Evolutionary conservation across 148 eudicot species (phyloP), one percentile per base, ranked within the genome.

Genomic region (Silene conica): DNA sequence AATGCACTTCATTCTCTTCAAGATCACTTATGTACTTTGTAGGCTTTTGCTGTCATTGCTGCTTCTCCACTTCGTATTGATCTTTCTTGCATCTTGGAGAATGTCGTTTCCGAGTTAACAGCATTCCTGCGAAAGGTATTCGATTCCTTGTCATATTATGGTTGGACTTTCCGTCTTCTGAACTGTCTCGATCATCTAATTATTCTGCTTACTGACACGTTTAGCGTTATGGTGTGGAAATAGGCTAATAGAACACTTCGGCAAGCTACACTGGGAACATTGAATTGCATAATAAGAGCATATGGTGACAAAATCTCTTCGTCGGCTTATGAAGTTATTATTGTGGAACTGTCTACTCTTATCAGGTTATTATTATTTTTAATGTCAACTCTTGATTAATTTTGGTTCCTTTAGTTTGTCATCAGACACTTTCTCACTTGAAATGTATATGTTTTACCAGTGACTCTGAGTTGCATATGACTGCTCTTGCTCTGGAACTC

Each of bases 401-500:
- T 67, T 67, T 25, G 31, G 11, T 23, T 11, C 34, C 15, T 61
- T 25, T 3, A 10, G 6, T 61, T 23, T 61, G 26, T 61, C 65
- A 22, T 23, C 65, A 12, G 25, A 61, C 10, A 1, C 21, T 71
- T 71, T 69, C 59, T 23, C 31, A 23, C 38, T n/a, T 25, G 1
- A 23, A 73, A n/a, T 55, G 11, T 76, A 4, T 56, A 50, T 67
- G 20, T 56, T 70, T 69, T 63, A 6, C 67, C 88, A 96, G 99
- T 85, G 99, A 96, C 74, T 85, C 94, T 18, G 97, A 96, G 80
- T 85, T 96, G 87, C 97, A 96, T 85, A 96, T 96, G 97, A 89
- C 99, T 63, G 96, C 97, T 62, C 89, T 92, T 59, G 92, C 99
- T 20, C 82, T 96, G 79, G 97, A 96, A 82, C 88, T 96, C 60